A percentile compares a stretch with the other conserved stretches of the same genome.
Evolutionary conservation across 1,139 yeast species (phyloP).

Genomic region (Magnusiomyces magnusii): DNA sequence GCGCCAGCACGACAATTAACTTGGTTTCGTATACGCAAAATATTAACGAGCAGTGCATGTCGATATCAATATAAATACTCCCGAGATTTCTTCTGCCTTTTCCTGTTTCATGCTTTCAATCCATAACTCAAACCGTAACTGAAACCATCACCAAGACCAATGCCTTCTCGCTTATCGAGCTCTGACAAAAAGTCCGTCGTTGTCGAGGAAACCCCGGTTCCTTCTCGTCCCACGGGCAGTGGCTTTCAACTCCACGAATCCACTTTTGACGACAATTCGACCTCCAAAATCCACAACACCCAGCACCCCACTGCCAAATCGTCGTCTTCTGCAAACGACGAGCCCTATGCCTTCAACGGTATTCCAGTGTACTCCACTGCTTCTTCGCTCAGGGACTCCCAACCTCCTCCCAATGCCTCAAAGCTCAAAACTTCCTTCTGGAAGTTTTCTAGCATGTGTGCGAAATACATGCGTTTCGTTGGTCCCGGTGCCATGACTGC

Average conservation of each 20-base stretch:
- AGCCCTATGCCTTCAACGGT: not conserved
- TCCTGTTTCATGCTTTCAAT: too few relatives aligned
- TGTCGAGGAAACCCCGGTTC: not conserved
- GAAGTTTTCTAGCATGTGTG: not conserved
- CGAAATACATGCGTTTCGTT: conserved; percentile 38
- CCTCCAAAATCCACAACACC: not conserved
- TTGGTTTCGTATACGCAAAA: too few relatives aligned
- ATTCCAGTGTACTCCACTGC: not conserved
- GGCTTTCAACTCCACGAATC: not conserved
- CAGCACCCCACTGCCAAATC: not conserved
- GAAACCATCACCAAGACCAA: too few relatives aligned
- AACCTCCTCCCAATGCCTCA: not conserved
- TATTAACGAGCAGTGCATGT: too few relatives aligned
- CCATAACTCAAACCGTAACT: too few relatives aligned
- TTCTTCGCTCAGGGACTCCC: not conserved
- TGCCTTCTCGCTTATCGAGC: too few relatives aligned
- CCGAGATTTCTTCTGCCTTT: too few relatives aligned
- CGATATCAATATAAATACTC: too few relatives aligned
- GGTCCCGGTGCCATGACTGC: conserved; percentile 96
- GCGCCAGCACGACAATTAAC: too few relatives aligned
- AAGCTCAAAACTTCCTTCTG: not conserved
- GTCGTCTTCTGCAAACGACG: not conserved
- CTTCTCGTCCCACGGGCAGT: not conserved
- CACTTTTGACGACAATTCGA: not conserved
- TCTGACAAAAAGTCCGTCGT: not conserved